These are phyloP conservation scores for Paecilomyces niveus DNA, from an alignment of 2,329 filamentous ascomycete species.

Conservation along the genomic window DNA sequence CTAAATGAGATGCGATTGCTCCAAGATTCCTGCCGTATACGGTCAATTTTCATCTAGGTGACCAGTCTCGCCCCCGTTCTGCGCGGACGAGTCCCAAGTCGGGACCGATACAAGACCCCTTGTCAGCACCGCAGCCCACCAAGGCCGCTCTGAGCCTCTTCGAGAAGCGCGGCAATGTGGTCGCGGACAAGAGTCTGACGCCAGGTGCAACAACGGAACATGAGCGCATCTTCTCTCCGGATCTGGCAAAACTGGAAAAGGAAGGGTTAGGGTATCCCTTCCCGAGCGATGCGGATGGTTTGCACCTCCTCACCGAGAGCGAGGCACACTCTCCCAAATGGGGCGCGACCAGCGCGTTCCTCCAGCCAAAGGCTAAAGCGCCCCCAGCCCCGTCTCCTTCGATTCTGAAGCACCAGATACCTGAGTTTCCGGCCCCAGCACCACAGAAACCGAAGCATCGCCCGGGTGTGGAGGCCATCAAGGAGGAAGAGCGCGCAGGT, in stretches of 20 bases:
- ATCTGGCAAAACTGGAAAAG: conserved; percentile 16
- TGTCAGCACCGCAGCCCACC: conserved; percentile 5
- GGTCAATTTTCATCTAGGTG: conserved; percentile 67
- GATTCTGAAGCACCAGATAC: conserved; percentile 60
- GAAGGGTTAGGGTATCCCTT: conserved; percentile 23
- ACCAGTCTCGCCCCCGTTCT: conserved; percentile 32
- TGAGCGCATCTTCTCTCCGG: conserved; percentile 32
- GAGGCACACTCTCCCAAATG: conserved; percentile 71
- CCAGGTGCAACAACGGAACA: conserved; percentile 36
- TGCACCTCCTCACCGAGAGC: conserved; percentile 55
- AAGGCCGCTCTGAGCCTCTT: conserved; percentile 28
- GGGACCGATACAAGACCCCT: not conserved
- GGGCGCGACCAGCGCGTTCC: conserved; percentile 58
- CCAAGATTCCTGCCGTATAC: conserved; percentile 89
- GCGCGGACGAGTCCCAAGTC: conserved; percentile 19
- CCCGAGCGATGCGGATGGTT: conserved; percentile 26
- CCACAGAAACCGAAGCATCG: conserved; percentile 5
- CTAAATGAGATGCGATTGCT: conserved; percentile 8
- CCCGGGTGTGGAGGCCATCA: conserved; percentile 11
- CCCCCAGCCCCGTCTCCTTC: conserved; percentile 68
- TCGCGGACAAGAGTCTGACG: conserved; percentile 22
- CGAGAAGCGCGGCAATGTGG: conserved; percentile 17
- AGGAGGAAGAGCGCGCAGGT: conserved; percentile 15
- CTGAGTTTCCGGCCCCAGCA: not conserved
- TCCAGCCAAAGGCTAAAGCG: conserved; percentile 72